phyloP scores from a whole-genome alignment of 129 eudicot species.

The carrot (Daucus carota) region DNA sequence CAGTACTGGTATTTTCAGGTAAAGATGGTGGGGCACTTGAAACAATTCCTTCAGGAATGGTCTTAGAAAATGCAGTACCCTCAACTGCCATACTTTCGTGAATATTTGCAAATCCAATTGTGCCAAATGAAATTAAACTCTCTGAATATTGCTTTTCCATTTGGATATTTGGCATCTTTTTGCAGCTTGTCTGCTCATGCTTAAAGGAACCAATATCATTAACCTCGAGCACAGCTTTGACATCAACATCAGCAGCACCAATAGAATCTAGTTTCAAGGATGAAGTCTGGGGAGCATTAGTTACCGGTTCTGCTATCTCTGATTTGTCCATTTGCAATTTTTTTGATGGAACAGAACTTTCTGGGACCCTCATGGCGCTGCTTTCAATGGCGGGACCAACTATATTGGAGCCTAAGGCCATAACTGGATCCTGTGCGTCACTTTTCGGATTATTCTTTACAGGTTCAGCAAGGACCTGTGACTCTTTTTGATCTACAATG shows the following conservation, averaged over 20 bases:
- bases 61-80: constrained; percentile 15
- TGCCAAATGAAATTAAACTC: constrained; percentile 22
- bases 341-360: constrained; percentile 11
- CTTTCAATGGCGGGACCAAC: constrained; percentile 22
- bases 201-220: constrained; percentile 33
- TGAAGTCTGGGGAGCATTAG: constrained; percentile 22
- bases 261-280: constrained; percentile 22
- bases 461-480: constrained; percentile 22
- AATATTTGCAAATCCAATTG: constrained; percentile 23
- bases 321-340: constrained; percentile 14
- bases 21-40: constrained; percentile 14
- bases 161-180: constrained; percentile 42
- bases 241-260: constrained; percentile 23
- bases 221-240: constrained; percentile 27
- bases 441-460: constrained; percentile 13
- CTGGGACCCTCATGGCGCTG: constrained; percentile 7
- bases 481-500: constrained; percentile 26
- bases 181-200: constrained; percentile 45
- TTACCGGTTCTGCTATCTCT: constrained; percentile 20
- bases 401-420: constrained; percentile 18
- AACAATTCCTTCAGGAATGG: constrained; percentile 24
- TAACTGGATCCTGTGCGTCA: constrained; percentile 16
- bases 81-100: constrained; percentile 9
- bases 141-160: constrained; percentile 26
- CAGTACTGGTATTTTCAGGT: constrained; percentile 14